Percentiles rank a stretch among this genome's conserved stretches.
Evolutionary conservation across 768 basidiomycete species (phyloP).

Genomic region (Pleurotus salmoneostramineus): DNA sequence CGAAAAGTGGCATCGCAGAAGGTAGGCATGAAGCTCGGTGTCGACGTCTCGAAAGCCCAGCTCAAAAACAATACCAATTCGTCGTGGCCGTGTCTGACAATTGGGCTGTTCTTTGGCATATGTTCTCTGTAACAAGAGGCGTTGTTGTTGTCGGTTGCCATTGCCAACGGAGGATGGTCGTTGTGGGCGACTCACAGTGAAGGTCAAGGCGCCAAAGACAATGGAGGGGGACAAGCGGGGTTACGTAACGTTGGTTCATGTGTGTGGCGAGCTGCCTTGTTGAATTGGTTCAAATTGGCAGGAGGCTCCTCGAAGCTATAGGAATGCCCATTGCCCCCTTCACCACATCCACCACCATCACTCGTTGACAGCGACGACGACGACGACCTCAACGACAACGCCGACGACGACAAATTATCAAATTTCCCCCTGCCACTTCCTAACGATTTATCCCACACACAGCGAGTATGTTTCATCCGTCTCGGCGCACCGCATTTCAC

Average conservation of each 20-base stretch:
- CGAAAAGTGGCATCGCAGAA: neutral
- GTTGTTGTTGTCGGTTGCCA: neutral
- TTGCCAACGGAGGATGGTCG: neutral
- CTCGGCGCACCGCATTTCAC: neutral
- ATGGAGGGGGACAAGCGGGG: neutral
- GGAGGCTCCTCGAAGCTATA: conserved; percentile 3
- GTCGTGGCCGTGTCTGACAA: neutral
- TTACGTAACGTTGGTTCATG: neutral
- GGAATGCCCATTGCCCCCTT: conserved; percentile 7
- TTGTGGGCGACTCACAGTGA: neutral
- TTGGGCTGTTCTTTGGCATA: neutral
- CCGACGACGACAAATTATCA: neutral
- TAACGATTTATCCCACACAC: neutral
- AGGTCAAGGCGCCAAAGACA: neutral
- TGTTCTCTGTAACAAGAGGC: neutral
- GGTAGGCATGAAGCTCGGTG: neutral
- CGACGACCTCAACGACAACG: neutral
- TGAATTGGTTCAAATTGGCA: neutral
- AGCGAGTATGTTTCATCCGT: neutral
- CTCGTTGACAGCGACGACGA: neutral
- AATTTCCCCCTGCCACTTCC: neutral
- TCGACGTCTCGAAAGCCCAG: neutral
- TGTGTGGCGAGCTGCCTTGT: neutral
- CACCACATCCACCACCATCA: neutral
- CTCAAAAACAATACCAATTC: neutral